A percentile compares a stretch with the other conserved stretches of the same genome.
These are phyloP conservation scores for Golubevia sp. DNA, from an alignment of 1,284 basidiomycete species.

Conservation along the genomic window DNA sequence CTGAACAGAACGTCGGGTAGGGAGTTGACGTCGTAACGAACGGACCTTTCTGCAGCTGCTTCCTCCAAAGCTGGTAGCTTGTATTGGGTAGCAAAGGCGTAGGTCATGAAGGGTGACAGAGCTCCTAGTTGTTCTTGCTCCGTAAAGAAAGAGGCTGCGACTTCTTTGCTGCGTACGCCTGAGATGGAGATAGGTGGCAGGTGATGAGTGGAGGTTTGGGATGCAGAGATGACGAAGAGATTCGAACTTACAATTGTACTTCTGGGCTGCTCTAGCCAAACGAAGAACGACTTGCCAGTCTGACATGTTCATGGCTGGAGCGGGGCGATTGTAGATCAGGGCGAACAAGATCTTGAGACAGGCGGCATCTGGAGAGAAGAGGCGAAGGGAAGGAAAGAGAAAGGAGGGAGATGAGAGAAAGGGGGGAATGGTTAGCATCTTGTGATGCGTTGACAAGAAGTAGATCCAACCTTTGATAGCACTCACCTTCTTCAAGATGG, in stretches of 20 bases:
- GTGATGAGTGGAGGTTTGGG: no score
- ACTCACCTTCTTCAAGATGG: no score
- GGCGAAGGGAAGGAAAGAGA: no score
- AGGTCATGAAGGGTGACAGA: slow-evolving; percentile 13
- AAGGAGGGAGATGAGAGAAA: no score
- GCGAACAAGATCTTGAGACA: slow-evolving; percentile 13
- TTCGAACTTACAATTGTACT: no score
- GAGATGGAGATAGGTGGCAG: no score
- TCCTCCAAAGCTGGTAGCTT: slow-evolving; percentile 9
- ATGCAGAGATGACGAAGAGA: no score
- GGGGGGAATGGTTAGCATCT: no score
- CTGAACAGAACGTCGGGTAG: slow-evolving; percentile 10
- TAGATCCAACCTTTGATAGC: no score
- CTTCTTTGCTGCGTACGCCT: slow-evolving; percentile 11
- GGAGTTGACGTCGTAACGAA: slow-evolving; percentile 10
- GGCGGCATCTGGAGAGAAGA: not conserved
- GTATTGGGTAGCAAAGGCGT: no score
- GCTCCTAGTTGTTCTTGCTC: slow-evolving; percentile 12
- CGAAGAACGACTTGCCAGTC: slow-evolving; percentile 15
- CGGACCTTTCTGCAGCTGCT: slow-evolving; percentile 11
- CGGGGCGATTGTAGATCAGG: slow-evolving; percentile 8
- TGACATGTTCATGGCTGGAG: slow-evolving; percentile 4
- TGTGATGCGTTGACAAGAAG: no score
- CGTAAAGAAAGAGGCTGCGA: slow-evolving; percentile 11
- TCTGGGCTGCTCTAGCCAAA: slow-evolving; percentile 10